phyloP scores from a whole-genome alignment of 495 filamentous ascomycete species.

The Penicillium lagena region DNA sequence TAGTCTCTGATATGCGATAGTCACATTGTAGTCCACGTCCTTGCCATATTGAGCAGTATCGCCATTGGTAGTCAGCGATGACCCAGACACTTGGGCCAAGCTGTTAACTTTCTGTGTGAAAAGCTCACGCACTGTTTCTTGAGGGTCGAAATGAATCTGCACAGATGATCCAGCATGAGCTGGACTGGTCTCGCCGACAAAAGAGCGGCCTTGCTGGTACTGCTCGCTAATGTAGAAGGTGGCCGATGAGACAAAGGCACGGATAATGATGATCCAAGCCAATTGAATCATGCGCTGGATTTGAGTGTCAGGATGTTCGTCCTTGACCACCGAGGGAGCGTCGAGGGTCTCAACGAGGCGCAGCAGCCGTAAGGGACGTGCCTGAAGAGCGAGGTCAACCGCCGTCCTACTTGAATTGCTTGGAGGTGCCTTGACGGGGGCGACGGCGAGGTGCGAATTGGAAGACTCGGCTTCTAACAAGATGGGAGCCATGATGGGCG shows the following conservation, averaged over 20 bases:
- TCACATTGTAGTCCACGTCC: background rate
- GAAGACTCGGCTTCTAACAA: slow-evolving; percentile 1
- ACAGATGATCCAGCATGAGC: background rate
- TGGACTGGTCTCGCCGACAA: slow-evolving; percentile 2
- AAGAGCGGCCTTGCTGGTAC: slow-evolving; percentile 6
- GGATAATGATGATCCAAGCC: slow-evolving; percentile 7
- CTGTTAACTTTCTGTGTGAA: background rate
- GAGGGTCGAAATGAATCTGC: slow-evolving; percentile 11
- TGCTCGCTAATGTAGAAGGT: slow-evolving; percentile 10
- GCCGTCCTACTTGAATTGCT: background rate
- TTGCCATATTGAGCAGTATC: background rate
- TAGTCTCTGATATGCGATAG: slow-evolving; percentile 5
- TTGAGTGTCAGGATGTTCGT: slow-evolving; percentile 9
- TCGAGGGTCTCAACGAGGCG: slow-evolving; percentile 5
- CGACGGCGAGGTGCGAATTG: background rate
- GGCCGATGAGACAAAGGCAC: slow-evolving; percentile 6
- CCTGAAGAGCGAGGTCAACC: background rate
- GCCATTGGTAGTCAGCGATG: background rate
- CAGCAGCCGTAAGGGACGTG: slow-evolving; percentile 2
- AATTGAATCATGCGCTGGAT: slow-evolving; percentile 12
- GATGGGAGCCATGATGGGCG: slow-evolving; percentile 4
- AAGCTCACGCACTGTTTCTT: slow-evolving; percentile 3
- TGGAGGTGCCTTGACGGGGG: background rate
- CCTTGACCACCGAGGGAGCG: background rate
- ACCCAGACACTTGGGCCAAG: background rate